Conservation (phyloP, 192 early-diverging fungal genomes). For the Coemansia sp. region DNA sequence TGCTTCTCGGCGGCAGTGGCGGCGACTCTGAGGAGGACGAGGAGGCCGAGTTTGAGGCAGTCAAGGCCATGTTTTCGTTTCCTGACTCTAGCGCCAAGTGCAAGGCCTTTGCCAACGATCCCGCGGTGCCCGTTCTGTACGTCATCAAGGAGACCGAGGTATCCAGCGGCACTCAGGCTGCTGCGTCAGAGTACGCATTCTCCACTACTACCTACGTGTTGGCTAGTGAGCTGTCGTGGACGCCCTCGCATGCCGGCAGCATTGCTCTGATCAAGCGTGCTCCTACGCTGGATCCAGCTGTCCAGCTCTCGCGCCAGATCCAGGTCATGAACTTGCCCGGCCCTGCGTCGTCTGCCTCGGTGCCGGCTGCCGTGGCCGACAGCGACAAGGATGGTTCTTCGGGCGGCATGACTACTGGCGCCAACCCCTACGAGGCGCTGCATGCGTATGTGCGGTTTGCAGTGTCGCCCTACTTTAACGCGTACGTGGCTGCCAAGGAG, state of each 20-base stretch:
- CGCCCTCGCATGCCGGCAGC: conserved; percentile 69
- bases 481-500: conserved; percentile 76
- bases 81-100: conserved; percentile 73
- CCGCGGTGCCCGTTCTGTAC: conserved; percentile 68
- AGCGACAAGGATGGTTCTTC: neutral
- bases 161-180: conserved; percentile 2
- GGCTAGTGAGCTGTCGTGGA: conserved; percentile 73
- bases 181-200: conserved; percentile 8
- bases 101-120: conserved; percentile 74
- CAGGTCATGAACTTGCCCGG: conserved; percentile 92
- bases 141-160: conserved; percentile 71
- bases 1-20: conserved; percentile 59
- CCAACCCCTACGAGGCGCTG: conserved; percentile 81
- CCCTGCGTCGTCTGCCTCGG: conserved; percentile 44
- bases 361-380: neutral
- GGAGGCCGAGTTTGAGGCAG: conserved; percentile 57
- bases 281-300: conserved; percentile 66
- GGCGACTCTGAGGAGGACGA: conserved; percentile 29
- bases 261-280: conserved; percentile 77
- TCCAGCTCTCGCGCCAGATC: conserved; percentile 75
- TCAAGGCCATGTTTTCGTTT: conserved; percentile 59
- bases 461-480: conserved; percentile 94
- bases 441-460: conserved; percentile 92
- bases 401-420: conserved; percentile 37
- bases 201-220: conserved; percentile 55